Evolutionary conservation across 2,329 filamentous ascomycete genomes (phyloP).

Genomic region (Fusarium virguliforme): DNA sequence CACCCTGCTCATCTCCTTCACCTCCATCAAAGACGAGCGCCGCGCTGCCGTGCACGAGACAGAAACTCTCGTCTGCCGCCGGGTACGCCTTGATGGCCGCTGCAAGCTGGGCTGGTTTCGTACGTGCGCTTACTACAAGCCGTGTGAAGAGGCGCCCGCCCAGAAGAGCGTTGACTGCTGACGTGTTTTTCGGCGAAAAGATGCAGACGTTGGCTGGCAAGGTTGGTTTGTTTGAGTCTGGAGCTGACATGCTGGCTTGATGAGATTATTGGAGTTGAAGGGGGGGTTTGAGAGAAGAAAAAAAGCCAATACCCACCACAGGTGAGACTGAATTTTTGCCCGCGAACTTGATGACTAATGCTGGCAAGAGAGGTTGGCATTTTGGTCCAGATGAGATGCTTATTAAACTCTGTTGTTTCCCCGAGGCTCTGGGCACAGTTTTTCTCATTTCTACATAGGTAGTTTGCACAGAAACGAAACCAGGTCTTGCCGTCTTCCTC

Average conservation of each 20-base stretch:
- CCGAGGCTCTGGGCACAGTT: too few species aligned
- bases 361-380: too few species aligned
- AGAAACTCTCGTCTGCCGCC: conserved; percentile 13
- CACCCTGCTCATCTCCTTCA: conserved; percentile 11
- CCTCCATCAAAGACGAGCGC: conserved; percentile 18
- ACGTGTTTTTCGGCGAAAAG: conserved; percentile 3
- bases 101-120: conserved; percentile 12
- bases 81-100: conserved; percentile 15
- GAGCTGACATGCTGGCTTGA: conserved; percentile 8
- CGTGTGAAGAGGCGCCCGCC: conserved; percentile 19
- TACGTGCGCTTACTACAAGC: conserved; percentile 7
- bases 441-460: too few species aligned
- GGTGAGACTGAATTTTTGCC: neutral
- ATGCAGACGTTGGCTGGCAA: conserved; percentile 22
- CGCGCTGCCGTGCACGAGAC: conserved; percentile 5
- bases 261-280: neutral
- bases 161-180: neutral
- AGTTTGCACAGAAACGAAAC: too few species aligned
- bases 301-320: neutral
- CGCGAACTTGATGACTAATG: conserved; percentile 8
- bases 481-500: too few species aligned
- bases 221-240: conserved; percentile 3
- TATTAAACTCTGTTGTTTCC: too few species aligned
- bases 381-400: too few species aligned
- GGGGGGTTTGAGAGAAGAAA: neutral